Conservation (phyloP, 768 basidiomycete species). For the Amanita rubescens region DNA sequence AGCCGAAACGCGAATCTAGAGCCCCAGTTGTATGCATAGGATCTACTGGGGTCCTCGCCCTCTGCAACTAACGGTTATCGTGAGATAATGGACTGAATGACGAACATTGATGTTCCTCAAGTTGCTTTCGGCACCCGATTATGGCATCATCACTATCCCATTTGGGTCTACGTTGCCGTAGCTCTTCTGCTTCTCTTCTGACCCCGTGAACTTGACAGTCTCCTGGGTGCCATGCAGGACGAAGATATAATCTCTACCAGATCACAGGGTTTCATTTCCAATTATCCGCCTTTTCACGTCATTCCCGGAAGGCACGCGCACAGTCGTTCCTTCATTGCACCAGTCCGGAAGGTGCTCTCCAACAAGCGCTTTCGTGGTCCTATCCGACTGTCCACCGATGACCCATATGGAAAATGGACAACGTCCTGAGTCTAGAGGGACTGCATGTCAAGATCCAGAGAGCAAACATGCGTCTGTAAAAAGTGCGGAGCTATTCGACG, state of each 20-base stretch:
- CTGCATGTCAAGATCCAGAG: not conserved
- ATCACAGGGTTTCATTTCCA: not conserved
- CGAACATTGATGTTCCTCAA: not conserved
- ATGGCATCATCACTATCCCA: not conserved
- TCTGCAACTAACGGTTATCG: not conserved
- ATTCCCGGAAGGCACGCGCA: not conserved
- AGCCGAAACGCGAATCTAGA: not conserved
- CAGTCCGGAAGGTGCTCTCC: not conserved
- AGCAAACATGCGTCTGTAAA: not conserved
- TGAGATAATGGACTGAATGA: not conserved
- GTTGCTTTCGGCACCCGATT: not conserved
- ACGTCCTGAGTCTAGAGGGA: not conserved
- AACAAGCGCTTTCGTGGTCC: not conserved
- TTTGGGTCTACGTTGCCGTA: slow-evolving; percentile 1
- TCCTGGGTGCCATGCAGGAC: not conserved
- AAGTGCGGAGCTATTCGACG: not conserved
- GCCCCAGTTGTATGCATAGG: not conserved
- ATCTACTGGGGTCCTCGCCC: not conserved
- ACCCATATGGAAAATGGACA: not conserved
- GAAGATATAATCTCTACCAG: not conserved
- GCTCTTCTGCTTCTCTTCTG: not conserved
- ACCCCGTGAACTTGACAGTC: not conserved
- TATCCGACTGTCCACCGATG: not conserved
- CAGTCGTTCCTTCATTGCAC: not conserved
- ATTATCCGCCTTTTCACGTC: not conserved